A percentile compares a stretch with the other conserved stretches of the same genome.
Evolutionary conservation across 371 early-diverging fungal species (phyloP).

Genomic region (Mortierella sp.): DNA sequence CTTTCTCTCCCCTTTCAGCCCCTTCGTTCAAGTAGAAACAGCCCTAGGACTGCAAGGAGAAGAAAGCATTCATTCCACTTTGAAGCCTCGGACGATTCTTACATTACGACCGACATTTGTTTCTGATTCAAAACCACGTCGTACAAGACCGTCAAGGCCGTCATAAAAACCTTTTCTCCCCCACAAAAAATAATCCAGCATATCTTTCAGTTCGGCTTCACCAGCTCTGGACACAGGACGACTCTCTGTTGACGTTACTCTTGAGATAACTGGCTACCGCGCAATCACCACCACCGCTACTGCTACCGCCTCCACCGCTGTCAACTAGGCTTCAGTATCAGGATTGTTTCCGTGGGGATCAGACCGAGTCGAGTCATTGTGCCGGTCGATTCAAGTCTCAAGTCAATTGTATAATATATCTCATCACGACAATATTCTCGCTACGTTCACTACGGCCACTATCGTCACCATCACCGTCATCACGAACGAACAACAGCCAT

Average conservation of each 20-base stretch:
- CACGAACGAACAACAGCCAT: neutral
- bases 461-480: neutral
- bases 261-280: neutral
- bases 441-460: neutral
- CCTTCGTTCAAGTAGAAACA: too few species aligned
- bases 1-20: neutral
- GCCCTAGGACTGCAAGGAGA: too few species aligned
- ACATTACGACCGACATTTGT: neutral
- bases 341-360: too few species aligned
- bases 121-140: conserved; percentile 4
- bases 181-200: conserved; percentile 24
- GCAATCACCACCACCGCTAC: too few species aligned
- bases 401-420: too few species aligned
- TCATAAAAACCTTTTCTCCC: neutral
- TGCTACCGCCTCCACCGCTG: too few species aligned
- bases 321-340: too few species aligned
- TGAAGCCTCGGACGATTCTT: neutral
- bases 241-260: neutral
- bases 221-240: neutral
- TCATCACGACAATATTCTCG: too few species aligned
- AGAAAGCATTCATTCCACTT: neutral
- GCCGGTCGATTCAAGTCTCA: too few species aligned
- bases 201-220: neutral
- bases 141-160: conserved; percentile 2
- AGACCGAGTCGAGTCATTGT: too few species aligned